Conservation (phyloP, 345 rosid genomes). For the Acer saccharum region DNA sequence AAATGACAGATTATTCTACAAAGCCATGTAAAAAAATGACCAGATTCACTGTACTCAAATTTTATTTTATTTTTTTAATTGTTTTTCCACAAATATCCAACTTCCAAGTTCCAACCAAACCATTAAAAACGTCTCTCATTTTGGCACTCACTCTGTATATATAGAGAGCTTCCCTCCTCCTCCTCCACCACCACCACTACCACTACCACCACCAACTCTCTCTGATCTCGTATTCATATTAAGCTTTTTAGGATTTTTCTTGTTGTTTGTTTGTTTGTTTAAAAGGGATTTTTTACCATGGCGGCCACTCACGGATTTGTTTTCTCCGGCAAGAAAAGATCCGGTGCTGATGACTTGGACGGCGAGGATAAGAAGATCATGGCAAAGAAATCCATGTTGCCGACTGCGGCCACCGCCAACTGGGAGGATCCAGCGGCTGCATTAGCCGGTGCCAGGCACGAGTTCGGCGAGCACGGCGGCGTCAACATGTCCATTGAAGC, state of each 20-base stretch:
- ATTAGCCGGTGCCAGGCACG: slow-evolving; percentile 76
- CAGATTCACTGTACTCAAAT: no score
- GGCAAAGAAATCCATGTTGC: slow-evolving; percentile 51
- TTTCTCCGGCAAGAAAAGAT: slow-evolving; percentile 54
- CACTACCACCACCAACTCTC: neutral
- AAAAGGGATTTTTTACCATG: slow-evolving; percentile 26
- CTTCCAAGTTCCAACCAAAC: neutral
- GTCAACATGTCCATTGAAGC: slow-evolving; percentile 99
- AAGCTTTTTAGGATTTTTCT: no score
- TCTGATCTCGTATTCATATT: neutral
- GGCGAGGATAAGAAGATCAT: slow-evolving; percentile 29
- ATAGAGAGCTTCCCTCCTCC: no score
- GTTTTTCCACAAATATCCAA: no score
- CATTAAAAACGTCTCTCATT: neutral
- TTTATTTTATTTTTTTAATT: no score
- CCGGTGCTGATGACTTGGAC: slow-evolving; percentile 47
- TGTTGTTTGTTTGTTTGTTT: no score
- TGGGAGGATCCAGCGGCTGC: slow-evolving; percentile 82
- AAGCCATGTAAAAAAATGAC: no score
- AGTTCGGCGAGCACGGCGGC: slow-evolving; percentile 97
- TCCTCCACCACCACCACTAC: neutral
- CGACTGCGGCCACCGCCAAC: slow-evolving; percentile 15
- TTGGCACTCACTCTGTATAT: neutral
- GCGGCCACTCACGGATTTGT: slow-evolving; percentile 41
- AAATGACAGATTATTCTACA: no score